Percentiles rank a stretch among this genome's conserved stretches.
Evolutionary conservation across 2,329 filamentous ascomycete genomes (phyloP).

Genomic region (Colletotrichum filicis): DNA sequence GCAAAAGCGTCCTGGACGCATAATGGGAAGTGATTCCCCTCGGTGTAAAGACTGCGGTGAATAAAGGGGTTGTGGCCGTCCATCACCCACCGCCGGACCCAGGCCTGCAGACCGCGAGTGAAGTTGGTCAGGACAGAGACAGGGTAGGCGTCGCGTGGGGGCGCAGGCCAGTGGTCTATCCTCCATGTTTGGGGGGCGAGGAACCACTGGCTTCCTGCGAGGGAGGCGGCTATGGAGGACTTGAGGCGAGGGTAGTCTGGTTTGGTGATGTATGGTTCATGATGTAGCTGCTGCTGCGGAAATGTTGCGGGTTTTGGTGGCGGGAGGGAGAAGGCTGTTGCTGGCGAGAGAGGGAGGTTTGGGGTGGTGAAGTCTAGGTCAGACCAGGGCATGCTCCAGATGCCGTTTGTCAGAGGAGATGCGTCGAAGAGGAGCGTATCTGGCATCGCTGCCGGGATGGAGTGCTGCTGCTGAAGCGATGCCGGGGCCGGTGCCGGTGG

Average conservation of each 20-base stretch:
- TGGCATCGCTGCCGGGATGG: neutral
- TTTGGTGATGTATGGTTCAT: neutral
- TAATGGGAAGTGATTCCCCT: slow-evolving; percentile 34
- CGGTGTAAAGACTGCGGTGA: slow-evolving; percentile 39
- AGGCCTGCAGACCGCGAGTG: slow-evolving; percentile 37
- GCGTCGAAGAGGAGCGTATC: neutral
- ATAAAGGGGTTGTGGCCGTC: slow-evolving; percentile 41
- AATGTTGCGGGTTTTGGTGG: neutral
- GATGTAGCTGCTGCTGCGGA: neutral
- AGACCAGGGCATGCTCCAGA: slow-evolving; percentile 7
- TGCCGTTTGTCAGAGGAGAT: neutral
- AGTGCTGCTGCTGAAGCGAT: neutral
- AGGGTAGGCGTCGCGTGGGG: slow-evolving; percentile 18
- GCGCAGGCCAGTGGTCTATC: slow-evolving; percentile 24
- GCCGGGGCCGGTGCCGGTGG: neutral
- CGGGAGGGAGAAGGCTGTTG: neutral
- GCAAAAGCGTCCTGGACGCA: slow-evolving; percentile 42
- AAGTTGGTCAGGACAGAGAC: slow-evolving; percentile 39
- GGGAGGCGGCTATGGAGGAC: neutral
- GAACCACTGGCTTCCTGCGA: slow-evolving; percentile 34
- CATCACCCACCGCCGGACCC: slow-evolving; percentile 40
- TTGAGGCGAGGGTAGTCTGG: neutral
- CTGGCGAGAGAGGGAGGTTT: neutral
- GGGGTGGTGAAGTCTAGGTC: neutral
- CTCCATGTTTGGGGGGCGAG: slow-evolving; percentile 37